Conservation (phyloP, 768 basidiomycete species). For the Coprinellus micaceus region DNA sequence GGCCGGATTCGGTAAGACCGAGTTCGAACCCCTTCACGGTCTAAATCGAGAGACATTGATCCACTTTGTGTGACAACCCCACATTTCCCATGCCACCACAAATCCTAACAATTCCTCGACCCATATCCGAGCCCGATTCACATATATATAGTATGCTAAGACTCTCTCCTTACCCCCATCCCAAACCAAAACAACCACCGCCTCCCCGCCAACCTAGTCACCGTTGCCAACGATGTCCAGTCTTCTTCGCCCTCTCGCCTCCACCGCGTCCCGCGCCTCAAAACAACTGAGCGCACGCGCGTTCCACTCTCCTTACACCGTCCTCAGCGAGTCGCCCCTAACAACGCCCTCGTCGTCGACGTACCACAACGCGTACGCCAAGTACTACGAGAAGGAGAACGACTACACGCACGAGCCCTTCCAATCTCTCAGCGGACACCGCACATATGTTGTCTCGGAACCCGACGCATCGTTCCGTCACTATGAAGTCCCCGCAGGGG, state of each 20-base stretch:
- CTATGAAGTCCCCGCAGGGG: slow-evolving; percentile 71
- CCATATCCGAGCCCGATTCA: slow-evolving; percentile 8
- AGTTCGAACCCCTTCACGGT: too few relatives aligned
- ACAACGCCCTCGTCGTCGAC: slow-evolving; percentile 45
- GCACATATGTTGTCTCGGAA: slow-evolving; percentile 70
- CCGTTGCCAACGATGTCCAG: slow-evolving; percentile 27
- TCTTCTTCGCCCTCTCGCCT: slow-evolving; percentile 24
- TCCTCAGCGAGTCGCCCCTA: slow-evolving; percentile 37
- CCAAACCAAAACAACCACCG: slow-evolving; percentile 9
- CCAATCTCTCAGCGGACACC: slow-evolving; percentile 41
- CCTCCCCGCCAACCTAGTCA: not conserved
- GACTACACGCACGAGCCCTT: slow-evolving; percentile 50
- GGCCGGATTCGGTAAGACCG: not conserved
- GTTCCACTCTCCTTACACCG: slow-evolving; percentile 65
- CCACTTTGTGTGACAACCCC: slow-evolving; percentile 15
- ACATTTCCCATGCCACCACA: slow-evolving; percentile 22
- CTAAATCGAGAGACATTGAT: not conserved
- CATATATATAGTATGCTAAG: slow-evolving; percentile 16
- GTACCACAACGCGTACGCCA: slow-evolving; percentile 31
- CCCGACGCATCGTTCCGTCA: slow-evolving; percentile 60
- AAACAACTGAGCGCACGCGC: slow-evolving; percentile 33
- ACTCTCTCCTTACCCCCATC: slow-evolving; percentile 1
- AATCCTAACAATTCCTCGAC: not conserved
- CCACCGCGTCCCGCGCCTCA: slow-evolving; percentile 19
- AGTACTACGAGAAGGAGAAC: slow-evolving; percentile 60